Percentiles rank a stretch among this genome's conserved stretches.
Conservation (phyloP, 148 eudicot species). For the Camellia lanceoleosa region DNA sequence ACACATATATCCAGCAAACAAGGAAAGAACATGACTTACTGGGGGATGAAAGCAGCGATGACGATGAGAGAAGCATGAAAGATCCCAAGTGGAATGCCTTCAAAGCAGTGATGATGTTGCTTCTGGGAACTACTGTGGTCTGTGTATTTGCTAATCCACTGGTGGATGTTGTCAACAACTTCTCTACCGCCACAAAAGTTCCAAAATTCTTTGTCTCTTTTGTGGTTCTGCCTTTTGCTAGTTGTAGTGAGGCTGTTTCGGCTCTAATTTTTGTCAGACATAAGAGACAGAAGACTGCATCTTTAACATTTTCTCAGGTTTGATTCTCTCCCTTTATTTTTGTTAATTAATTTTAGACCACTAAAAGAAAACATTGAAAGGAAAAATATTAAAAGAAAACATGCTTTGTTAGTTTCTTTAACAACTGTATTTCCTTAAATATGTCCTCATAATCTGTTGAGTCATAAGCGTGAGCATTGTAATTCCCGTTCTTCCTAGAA, state of each 20-base stretch:
- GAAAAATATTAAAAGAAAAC: too few relatives aligned
- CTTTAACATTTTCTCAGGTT: constrained; percentile 12
- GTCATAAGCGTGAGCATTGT: too few relatives aligned
- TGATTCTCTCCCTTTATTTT: not conserved
- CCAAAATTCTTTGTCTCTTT: constrained; percentile 6
- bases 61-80: not conserved
- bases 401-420: too few relatives aligned
- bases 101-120: not conserved
- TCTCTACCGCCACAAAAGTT: constrained; percentile 5
- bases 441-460: too few relatives aligned
- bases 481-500: too few relatives aligned
- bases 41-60: not conserved
- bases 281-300: constrained; percentile 7
- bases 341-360: not conserved
- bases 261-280: constrained; percentile 1
- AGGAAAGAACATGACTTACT: constrained; percentile 8
- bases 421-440: too few relatives aligned
- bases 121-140: not conserved
- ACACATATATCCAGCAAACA: constrained; percentile 4
- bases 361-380: not conserved
- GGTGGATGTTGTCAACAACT: constrained; percentile 10
- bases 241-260: constrained; percentile 8
- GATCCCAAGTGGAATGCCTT: constrained; percentile 9
- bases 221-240: constrained; percentile 2
- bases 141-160: not conserved